These are phyloP conservation scores for Vachellia collinsii DNA, from an alignment of 306 rosid genomes.

Conservation along the genomic window DNA sequence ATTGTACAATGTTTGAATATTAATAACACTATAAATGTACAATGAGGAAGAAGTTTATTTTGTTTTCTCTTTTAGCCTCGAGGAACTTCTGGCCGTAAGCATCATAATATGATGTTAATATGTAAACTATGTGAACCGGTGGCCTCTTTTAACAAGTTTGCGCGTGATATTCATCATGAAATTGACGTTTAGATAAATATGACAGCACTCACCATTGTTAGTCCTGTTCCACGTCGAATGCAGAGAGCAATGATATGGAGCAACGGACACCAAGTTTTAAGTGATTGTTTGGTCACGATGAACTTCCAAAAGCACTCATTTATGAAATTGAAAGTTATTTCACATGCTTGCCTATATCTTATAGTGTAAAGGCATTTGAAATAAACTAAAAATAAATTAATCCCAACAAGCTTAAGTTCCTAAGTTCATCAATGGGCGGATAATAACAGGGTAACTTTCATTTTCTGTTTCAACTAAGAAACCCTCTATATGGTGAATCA, in stretches of 20 bases:
- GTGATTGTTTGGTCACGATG: too few relatives aligned
- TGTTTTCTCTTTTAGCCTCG: not conserved
- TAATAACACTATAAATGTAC: conserved; percentile 42
- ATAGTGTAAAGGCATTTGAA: too few relatives aligned
- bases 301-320: too few relatives aligned
- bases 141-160: not conserved
- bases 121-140: not conserved
- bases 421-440: not conserved
- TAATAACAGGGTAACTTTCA: too few relatives aligned
- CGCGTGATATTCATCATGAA: not conserved
- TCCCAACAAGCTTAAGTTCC: too few relatives aligned
- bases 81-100: conserved; percentile 13
- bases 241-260: not conserved
- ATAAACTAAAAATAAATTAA: too few relatives aligned
- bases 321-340: too few relatives aligned
- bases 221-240: not conserved
- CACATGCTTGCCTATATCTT: too few relatives aligned
- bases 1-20: conserved; percentile 19
- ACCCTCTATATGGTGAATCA: too few relatives aligned
- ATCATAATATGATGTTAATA: not conserved
- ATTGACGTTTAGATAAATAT: not conserved
- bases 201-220: not conserved
- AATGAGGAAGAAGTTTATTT: conserved; percentile 22
- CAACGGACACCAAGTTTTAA: not conserved
- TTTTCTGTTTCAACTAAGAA: not conserved